Percentiles rank a stretch among this genome's conserved stretches.
These are phyloP conservation scores for Rhizopogon rudus DNA, from an alignment of 768 basidiomycete species.

Conservation along the genomic window DNA sequence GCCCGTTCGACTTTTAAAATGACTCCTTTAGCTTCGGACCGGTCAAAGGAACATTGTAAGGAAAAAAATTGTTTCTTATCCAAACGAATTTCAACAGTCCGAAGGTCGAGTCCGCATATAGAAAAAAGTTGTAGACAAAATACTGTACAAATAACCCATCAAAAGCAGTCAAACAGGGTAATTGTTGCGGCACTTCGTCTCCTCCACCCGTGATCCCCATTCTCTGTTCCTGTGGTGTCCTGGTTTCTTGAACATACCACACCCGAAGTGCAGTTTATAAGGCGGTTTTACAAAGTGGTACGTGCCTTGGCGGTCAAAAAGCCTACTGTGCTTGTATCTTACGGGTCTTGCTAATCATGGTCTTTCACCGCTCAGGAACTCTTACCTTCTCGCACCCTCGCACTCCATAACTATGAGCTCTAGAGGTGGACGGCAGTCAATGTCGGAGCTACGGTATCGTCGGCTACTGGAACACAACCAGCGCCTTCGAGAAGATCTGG, in stretches of 20 bases:
- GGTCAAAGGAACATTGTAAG: no score
- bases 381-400: not conserved
- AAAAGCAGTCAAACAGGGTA: not conserved
- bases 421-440: conserved; percentile 63
- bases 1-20: no score
- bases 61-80: no score
- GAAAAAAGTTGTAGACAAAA: not conserved
- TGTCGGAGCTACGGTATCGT: conserved; percentile 81
- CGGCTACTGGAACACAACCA: conserved; percentile 73
- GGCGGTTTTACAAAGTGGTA: not conserved
- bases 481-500: conserved; percentile 65
- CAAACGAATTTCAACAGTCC: no score
- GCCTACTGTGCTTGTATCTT: conserved; percentile 1
- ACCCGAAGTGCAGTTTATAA: not conserved
- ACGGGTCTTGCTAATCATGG: not conserved
- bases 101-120: not conserved
- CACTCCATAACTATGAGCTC: conserved; percentile 43
- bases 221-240: not conserved
- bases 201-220: conserved; percentile 1
- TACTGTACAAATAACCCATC: not conserved
- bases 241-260: not conserved
- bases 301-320: not conserved
- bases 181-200: conserved; percentile 1
- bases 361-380: not conserved
- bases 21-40: no score